Base-by-base conservation (phyloP, 108 stramenopile genomes). In the Fragilariopsis cylindrus region DNA sequence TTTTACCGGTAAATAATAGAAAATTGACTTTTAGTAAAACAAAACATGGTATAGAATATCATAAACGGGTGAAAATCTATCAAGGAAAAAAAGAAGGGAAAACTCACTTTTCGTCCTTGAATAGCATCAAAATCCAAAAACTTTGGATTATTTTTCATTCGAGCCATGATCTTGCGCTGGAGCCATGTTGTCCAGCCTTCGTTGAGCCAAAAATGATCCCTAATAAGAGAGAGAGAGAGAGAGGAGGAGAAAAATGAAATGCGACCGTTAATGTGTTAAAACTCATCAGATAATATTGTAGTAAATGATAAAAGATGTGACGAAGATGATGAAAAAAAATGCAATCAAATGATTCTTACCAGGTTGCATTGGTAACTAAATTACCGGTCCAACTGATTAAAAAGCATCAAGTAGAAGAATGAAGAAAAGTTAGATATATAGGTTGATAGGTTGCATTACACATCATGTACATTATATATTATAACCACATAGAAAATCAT, bases 171-270 rank as follows among this genome's bases (percentile, higher is more conserved):
- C 74, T 98, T 98, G 7, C 99, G 84, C 83, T 99, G 92, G 7
- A 98, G 86, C 91, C 97, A 98, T 44, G 91, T 90, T 7, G 99
- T 99, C 95, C 96, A 98, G 19, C 99, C 99, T 70, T 99, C 99
- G 75, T 99, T 99, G 41, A 99, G 81, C 99, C 99, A 98, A 72
- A 97, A 97, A 67, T 97, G 88, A 53, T 81, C 84, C 80, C 62
- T 63, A 11, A n/a, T 0, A 9, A 0, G 0, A 12, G 62, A 63
- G 39, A 30, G 16, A 45, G 8, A 42, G 40, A 63, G 13, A 63
- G 43, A 63, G 8, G 1, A 0, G 47, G 8, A 4, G 8, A 85
- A 85, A 89, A 41, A 47, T 72, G 13, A 30, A 21, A 18, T 21
- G 19, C 40, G 4, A 11, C 41, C 21, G 6, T 21, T 60, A 60